A percentile compares a stretch with the other conserved stretches of the same genome.
These are phyloP conservation scores for Dalechampia spathulata DNA, from an alignment of 441 rosid species.

Conservation along the genomic window DNA sequence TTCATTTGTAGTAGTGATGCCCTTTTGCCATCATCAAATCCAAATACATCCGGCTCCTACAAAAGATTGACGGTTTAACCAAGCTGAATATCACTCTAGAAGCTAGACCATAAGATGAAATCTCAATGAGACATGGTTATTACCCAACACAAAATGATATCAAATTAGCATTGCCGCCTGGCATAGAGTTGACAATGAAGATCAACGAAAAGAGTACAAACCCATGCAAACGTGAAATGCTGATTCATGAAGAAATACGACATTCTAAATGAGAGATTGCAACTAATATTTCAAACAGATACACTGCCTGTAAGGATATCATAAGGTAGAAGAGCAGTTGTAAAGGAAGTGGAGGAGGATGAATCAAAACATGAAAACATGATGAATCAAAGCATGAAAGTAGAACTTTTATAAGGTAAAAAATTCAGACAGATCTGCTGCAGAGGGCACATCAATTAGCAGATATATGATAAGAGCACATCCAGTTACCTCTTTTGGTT, in stretches of 20 bases:
- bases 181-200: neutral
- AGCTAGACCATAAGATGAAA: neutral
- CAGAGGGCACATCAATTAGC: neutral
- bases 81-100: neutral
- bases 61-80: constrained; percentile 10
- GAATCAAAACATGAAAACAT: neutral
- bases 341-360: neutral
- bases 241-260: no score
- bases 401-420: neutral
- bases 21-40: constrained; percentile 38
- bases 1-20: constrained; percentile 61
- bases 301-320: neutral
- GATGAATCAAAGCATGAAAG: neutral
- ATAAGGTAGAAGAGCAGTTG: neutral
- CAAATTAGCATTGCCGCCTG: neutral
- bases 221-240: no score
- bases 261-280: neutral
- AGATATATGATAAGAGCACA: constrained; percentile 5
- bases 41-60: constrained; percentile 63
- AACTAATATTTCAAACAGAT: neutral
- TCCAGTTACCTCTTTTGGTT: constrained; percentile 49
- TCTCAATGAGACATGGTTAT: constrained; percentile 1
- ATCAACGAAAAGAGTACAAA: no score
- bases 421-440: neutral
- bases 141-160: neutral